Percentiles rank a stretch among this genome's conserved stretches.
phyloP scores from a whole-genome alignment of 169 alveolate species.

The Cyclospora cayetanensis region DNA sequence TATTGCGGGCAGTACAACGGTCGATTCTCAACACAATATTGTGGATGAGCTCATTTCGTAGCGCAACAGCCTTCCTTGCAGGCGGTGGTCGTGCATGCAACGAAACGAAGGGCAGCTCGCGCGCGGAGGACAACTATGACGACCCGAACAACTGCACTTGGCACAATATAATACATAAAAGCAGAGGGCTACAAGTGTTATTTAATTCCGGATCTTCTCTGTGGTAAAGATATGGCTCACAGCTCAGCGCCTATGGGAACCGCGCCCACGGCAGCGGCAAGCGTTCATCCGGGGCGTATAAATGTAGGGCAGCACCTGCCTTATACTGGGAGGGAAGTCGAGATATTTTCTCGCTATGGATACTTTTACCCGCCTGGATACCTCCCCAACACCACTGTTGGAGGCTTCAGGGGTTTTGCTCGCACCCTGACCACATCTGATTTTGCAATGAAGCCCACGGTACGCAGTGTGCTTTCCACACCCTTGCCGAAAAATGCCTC shows the following conservation, averaged over 20 bases:
- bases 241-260: neutral
- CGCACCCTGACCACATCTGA: neutral
- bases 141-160: too few relatives aligned
- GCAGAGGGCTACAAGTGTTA: too few relatives aligned
- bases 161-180: too few relatives aligned
- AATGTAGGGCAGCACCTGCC: constrained; percentile 69
- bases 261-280: constrained; percentile 9
- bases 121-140: too few relatives aligned
- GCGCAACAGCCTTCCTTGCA: too few relatives aligned
- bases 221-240: neutral
- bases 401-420: constrained; percentile 32
- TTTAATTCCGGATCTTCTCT: too few relatives aligned
- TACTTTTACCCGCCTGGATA: constrained; percentile 66
- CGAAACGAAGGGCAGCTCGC: too few relatives aligned
- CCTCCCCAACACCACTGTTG: constrained; percentile 35
- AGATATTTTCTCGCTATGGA: constrained; percentile 68
- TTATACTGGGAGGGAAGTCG: constrained; percentile 68
- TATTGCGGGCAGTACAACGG: too few relatives aligned
- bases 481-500: too few relatives aligned
- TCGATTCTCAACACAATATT: too few relatives aligned
- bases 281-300: constrained; percentile 59
- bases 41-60: too few relatives aligned
- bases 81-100: too few relatives aligned
- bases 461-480: neutral
- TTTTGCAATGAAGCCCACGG: constrained; percentile 41